These are phyloP conservation scores for Neurospora sp. DNA, from an alignment of 495 filamentous ascomycete species.

Conservation along the genomic window DNA sequence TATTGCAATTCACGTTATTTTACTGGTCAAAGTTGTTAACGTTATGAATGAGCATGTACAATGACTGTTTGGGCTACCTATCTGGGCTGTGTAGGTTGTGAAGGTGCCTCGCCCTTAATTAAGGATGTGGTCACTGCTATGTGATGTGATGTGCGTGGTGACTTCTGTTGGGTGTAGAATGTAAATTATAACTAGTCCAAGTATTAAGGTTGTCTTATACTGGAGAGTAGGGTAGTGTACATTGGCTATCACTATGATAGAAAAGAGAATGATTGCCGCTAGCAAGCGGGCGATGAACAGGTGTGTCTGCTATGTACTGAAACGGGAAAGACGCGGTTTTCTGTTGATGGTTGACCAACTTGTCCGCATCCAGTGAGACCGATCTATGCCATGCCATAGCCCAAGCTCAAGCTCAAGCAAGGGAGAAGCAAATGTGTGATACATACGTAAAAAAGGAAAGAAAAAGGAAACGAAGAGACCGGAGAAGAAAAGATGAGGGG, in stretches of 20 bases:
- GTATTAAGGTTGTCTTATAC: not conserved
- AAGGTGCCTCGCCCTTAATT: too few species aligned
- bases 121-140: too few species aligned
- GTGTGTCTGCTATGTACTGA: not conserved
- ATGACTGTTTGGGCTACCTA: too few species aligned
- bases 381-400: not conserved
- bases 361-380: not conserved
- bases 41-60: too few species aligned
- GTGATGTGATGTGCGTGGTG: too few species aligned
- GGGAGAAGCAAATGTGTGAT: not conserved
- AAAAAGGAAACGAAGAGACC: not conserved
- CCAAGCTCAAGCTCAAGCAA: not conserved
- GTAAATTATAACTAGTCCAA: not conserved
- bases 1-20: too few species aligned
- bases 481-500: not conserved
- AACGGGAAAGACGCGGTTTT: not conserved
- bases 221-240: not conserved
- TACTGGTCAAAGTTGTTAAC: too few species aligned
- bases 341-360: not conserved
- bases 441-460: not conserved
- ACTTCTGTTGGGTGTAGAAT: too few species aligned
- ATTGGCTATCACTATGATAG: not conserved
- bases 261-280: not conserved
- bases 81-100: too few species aligned
- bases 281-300: not conserved